phyloP scores from a whole-genome alignment of 1,284 basidiomycete species.

The Coriolopsis trogii region DNA sequence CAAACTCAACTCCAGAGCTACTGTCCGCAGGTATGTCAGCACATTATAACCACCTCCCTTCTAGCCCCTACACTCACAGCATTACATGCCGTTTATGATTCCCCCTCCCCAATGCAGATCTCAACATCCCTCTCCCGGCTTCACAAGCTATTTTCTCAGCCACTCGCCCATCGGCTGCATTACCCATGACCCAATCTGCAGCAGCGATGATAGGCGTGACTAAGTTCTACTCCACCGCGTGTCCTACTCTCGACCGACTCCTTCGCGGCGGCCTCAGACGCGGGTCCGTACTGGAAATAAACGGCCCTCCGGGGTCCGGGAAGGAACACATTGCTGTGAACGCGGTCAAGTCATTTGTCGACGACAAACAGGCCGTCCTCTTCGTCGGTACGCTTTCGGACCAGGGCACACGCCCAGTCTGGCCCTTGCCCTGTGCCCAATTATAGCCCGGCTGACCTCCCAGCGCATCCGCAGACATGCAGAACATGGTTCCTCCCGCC shows the following conservation, averaged over 20 bases:
- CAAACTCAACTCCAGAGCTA: conserved; percentile 39
- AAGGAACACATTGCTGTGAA: conserved; percentile 58
- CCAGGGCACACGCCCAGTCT: too few relatives aligned
- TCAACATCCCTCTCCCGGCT: conserved; percentile 46
- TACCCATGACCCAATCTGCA: conserved; percentile 59
- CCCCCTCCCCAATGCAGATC: conserved; percentile 41
- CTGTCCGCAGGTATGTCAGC: conserved; percentile 45
- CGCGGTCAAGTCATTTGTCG: conserved; percentile 50
- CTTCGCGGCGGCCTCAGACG: conserved; percentile 61
- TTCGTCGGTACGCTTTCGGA: conserved; percentile 56
- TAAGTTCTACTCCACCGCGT: conserved; percentile 45
- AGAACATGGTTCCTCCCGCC: conserved; percentile 62
- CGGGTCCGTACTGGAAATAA: conserved; percentile 69
- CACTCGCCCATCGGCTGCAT: conserved; percentile 36
- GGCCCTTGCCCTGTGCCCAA: neutral
- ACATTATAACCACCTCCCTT: conserved; percentile 2
- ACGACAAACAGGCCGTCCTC: conserved; percentile 51
- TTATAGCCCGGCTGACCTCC: conserved; percentile 14
- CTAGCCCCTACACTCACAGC: neutral
- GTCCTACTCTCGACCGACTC: conserved; percentile 54
- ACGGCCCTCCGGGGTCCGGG: conserved; percentile 70
- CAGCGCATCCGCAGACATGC: conserved; percentile 51
- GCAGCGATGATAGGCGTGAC: conserved; percentile 45
- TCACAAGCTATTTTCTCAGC: conserved; percentile 47
- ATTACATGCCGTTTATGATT: conserved; percentile 6